phyloP scores from a whole-genome alignment of 2,329 filamentous ascomycete species.

The Apiospora saccharicola region DNA sequence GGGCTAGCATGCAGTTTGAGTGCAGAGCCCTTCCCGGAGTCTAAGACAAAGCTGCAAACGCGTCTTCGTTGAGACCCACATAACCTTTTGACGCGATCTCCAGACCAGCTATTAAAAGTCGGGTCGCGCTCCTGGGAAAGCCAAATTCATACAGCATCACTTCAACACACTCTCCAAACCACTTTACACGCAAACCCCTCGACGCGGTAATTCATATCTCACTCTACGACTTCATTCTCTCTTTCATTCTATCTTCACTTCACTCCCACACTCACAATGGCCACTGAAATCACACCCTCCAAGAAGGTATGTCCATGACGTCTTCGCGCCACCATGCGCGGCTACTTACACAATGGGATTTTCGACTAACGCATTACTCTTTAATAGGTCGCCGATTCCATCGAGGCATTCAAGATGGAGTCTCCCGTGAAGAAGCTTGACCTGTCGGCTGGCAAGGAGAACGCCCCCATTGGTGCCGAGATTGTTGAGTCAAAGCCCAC shows the following conservation, averaged over 20 bases:
- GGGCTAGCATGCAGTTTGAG: slow-evolving; percentile 1
- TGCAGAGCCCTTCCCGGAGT: slow-evolving; percentile 9
- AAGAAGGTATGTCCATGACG: slow-evolving; percentile 58
- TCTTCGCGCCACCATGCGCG: slow-evolving; percentile 38
- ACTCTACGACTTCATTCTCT: slow-evolving; percentile 23
- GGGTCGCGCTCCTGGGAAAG: slow-evolving; percentile 11
- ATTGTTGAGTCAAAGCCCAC: slow-evolving; percentile 69
- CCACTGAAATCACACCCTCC: slow-evolving; percentile 71
- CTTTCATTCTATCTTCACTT: slow-evolving; percentile 26
- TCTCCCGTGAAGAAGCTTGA: slow-evolving; percentile 90
- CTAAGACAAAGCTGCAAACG: slow-evolving; percentile 16
- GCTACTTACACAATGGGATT: slow-evolving; percentile 27
- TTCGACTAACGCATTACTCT: slow-evolving; percentile 34
- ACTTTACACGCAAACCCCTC: slow-evolving; percentile 23
- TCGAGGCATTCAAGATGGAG: slow-evolving; percentile 91
- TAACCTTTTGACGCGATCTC: slow-evolving; percentile 18
- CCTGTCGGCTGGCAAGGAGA: slow-evolving; percentile 86
- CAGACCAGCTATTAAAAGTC: slow-evolving; percentile 22
- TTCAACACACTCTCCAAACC: slow-evolving; percentile 22
- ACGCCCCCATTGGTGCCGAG: slow-evolving; percentile 63
- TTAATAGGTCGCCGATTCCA: slow-evolving; percentile 79
- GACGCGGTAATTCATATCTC: slow-evolving; percentile 11
- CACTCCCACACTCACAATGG: slow-evolving; percentile 63
- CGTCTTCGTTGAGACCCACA: slow-evolving; percentile 9
- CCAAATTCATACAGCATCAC: slow-evolving; percentile 19